A percentile compares a stretch with the other conserved stretches of the same genome.
Conservation (phyloP, 1,284 basidiomycete genomes). For the Papiliotrema fonsecae region DNA sequence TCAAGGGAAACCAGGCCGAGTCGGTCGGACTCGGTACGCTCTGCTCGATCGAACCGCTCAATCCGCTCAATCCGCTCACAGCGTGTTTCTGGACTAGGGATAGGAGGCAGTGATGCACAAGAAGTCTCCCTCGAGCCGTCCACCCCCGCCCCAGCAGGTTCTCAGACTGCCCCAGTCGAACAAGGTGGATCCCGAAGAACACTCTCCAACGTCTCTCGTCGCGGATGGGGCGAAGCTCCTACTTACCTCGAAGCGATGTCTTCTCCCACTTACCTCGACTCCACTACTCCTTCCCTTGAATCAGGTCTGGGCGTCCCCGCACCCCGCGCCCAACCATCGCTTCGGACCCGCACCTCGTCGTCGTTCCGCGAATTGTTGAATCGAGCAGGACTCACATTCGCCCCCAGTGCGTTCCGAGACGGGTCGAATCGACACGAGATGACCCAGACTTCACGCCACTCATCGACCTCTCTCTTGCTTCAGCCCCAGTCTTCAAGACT, state of each 20-base stretch:
- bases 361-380: constrained; percentile 21
- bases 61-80: neutral
- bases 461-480: constrained; percentile 15
- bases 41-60: neutral
- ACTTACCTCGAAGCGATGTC: constrained; percentile 37
- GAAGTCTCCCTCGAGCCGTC: neutral
- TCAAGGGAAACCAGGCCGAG: too few relatives aligned
- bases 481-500: constrained; percentile 17
- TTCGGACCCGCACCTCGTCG: constrained; percentile 20
- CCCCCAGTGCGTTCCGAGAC: neutral
- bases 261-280: constrained; percentile 8
- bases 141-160: neutral
- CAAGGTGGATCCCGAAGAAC: neutral
- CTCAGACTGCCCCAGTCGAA: constrained; percentile 8
- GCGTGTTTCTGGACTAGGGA: neutral
- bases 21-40: constrained; percentile 3
- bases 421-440: neutral
- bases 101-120: neutral
- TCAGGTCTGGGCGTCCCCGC: constrained; percentile 12
- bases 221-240: constrained; percentile 33
- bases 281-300: constrained; percentile 1
- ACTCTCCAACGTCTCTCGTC: constrained; percentile 3
- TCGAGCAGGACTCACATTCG: constrained; percentile 14
- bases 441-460: constrained; percentile 9
- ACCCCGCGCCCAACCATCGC: constrained; percentile 2